Evolutionary conservation across 2,329 filamentous ascomycete species (phyloP).

Genomic region (Fusarium oligoseptatum): DNA sequence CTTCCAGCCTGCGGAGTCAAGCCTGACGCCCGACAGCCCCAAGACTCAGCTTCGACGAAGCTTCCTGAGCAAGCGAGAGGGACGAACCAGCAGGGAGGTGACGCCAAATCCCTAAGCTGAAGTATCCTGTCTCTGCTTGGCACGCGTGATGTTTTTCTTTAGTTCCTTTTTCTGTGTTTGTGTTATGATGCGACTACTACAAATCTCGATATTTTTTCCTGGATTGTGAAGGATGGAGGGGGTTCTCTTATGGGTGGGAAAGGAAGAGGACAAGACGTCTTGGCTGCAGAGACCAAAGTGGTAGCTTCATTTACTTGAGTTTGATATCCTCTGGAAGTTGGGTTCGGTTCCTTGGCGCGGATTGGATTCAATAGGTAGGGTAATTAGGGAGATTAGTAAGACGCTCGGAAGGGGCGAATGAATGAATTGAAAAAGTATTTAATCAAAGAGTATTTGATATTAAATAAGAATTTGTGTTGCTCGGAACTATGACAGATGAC

Average conservation of each 20-base stretch:
- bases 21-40: conserved; percentile 60
- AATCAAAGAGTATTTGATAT: not conserved
- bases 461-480: not conserved
- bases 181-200: conserved; percentile 23
- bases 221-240: not conserved
- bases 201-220: conserved; percentile 28
- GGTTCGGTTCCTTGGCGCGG: conserved; percentile 32
- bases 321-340: conserved; percentile 33
- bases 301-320: conserved; percentile 15
- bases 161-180: conserved; percentile 20
- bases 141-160: conserved; percentile 12
- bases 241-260: conserved; percentile 22
- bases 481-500: not conserved
- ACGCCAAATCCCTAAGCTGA: conserved; percentile 52
- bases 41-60: conserved; percentile 63
- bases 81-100: conserved; percentile 59
- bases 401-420: conserved; percentile 31
- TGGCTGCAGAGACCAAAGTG: conserved; percentile 5
- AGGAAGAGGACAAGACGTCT: not conserved
- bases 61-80: conserved; percentile 67
- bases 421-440: conserved; percentile 21
- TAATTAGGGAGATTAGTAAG: conserved; percentile 14
- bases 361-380: conserved; percentile 23
- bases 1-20: conserved; percentile 70
- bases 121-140: not conserved